Percentiles rank a stretch among this genome's conserved stretches.
phyloP scores from a whole-genome alignment of 1,284 basidiomycete genomes.

The Ustilago vetiveriae region DNA sequence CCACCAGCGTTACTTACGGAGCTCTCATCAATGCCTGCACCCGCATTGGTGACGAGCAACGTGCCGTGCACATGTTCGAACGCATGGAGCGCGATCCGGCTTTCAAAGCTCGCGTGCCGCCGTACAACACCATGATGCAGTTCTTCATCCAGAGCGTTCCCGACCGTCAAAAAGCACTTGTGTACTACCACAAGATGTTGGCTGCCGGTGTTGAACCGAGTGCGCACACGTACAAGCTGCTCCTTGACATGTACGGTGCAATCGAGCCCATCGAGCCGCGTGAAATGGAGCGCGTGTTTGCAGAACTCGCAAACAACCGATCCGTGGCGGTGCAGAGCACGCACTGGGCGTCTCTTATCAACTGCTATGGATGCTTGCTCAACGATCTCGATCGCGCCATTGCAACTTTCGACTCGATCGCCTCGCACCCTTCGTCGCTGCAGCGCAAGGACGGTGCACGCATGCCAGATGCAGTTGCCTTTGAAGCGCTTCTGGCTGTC shows the following conservation, averaged over 20 bases:
- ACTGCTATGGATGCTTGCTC: conserved; percentile 83
- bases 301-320: conserved; percentile 72
- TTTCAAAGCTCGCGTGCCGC: conserved; percentile 89
- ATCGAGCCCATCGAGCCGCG: conserved; percentile 80
- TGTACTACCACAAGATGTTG: conserved; percentile 80
- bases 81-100: conserved; percentile 82
- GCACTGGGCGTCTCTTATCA: conserved; percentile 92
- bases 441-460: conserved; percentile 48
- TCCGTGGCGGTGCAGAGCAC: conserved; percentile 77
- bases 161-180: conserved; percentile 72
- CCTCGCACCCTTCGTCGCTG: conserved; percentile 68
- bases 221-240: conserved; percentile 71
- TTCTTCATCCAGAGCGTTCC: conserved; percentile 90
- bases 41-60: conserved; percentile 85
- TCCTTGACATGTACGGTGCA: conserved; percentile 88
- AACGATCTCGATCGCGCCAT: conserved; percentile 83
- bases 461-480: conserved; percentile 83
- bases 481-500: conserved; percentile 89
- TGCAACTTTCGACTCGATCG: conserved; percentile 80
- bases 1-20: conserved; percentile 91
- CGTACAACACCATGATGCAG: conserved; percentile 99
- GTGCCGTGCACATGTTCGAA: conserved; percentile 82
- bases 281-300: conserved; percentile 80
- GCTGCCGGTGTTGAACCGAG: conserved; percentile 72
- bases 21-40: conserved; percentile 84